A percentile compares a stretch with the other conserved stretches of the same genome.
Evolutionary conservation across 768 basidiomycete genomes (phyloP).

Genomic region (Austroboletus festivus): DNA sequence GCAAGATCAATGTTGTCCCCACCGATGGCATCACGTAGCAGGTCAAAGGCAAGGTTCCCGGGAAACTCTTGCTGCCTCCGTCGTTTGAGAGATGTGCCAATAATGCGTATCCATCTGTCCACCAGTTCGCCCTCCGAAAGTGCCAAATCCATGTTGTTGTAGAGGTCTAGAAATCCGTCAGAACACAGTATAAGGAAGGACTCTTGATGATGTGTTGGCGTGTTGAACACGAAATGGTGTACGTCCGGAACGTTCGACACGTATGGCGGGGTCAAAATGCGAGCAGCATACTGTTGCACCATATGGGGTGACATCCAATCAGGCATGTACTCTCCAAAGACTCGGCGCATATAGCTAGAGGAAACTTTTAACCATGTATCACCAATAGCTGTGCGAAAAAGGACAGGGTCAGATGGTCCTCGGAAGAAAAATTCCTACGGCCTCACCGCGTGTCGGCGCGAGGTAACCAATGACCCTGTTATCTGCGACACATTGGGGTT

Average conservation of each 20-base stretch:
- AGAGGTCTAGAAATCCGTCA: slow-evolving; percentile 46
- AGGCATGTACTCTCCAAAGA: slow-evolving; percentile 24
- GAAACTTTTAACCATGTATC: slow-evolving; percentile 37
- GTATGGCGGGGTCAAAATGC: slow-evolving; percentile 46
- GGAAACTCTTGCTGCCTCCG: slow-evolving; percentile 12
- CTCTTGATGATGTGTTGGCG: slow-evolving; percentile 18
- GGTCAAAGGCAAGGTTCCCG: slow-evolving; percentile 37
- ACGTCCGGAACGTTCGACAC: slow-evolving; percentile 42
- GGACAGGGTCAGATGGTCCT: slow-evolving; percentile 14
- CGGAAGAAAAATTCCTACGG: not conserved
- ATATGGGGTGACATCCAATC: slow-evolving; percentile 23
- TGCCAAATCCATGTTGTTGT: slow-evolving; percentile 24
- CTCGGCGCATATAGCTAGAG: slow-evolving; percentile 30
- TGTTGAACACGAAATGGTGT: slow-evolving; percentile 32
- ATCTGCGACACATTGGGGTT: slow-evolving; percentile 27
- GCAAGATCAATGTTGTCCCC: slow-evolving; percentile 38
- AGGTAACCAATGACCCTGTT: slow-evolving; percentile 38
- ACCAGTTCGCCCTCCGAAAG: slow-evolving; percentile 29
- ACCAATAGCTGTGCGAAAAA: slow-evolving; percentile 28
- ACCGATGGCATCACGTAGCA: slow-evolving; percentile 43
- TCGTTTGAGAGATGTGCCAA: slow-evolving; percentile 27
- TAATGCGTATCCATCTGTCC: slow-evolving; percentile 34
- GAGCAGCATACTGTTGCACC: slow-evolving; percentile 27
- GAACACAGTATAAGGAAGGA: slow-evolving; percentile 41
- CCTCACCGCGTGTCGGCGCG: slow-evolving; percentile 37